These are phyloP conservation scores for Fusarium nurragi DNA, from an alignment of 2,329 filamentous ascomycete genomes.

Conservation along the genomic window DNA sequence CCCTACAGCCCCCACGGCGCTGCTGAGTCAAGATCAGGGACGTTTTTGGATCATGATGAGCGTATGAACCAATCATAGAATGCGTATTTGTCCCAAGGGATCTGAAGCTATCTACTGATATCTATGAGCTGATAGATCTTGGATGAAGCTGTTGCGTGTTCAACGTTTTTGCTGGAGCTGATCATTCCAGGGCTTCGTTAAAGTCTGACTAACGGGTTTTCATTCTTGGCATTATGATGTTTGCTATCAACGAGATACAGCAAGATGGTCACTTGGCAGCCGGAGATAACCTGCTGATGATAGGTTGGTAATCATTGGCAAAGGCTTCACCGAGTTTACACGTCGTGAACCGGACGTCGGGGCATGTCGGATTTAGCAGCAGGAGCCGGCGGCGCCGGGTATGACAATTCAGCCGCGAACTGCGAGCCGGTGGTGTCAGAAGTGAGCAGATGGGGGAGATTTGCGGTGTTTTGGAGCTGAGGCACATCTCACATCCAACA, in stretches of 20 bases:
- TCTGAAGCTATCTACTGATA: conserved; percentile 24
- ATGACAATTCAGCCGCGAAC: neutral
- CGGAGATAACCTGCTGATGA: conserved; percentile 38
- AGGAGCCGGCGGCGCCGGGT: conserved; percentile 7
- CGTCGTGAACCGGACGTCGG: conserved; percentile 25
- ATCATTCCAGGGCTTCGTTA: neutral
- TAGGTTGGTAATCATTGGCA: conserved; percentile 20
- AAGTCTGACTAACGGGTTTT: conserved; percentile 33
- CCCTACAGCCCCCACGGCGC: conserved; percentile 38
- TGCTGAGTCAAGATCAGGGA: conserved; percentile 39
- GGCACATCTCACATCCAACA: conserved; percentile 19
- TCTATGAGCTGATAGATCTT: conserved; percentile 25
- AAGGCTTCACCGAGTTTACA: conserved; percentile 5
- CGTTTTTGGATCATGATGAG: conserved; percentile 28
- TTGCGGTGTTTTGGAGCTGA: conserved; percentile 27
- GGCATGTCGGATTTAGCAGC: conserved; percentile 30
- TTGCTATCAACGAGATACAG: conserved; percentile 26
- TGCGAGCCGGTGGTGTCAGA: conserved; percentile 24
- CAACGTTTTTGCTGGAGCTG: neutral
- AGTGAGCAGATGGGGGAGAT: conserved; percentile 38
- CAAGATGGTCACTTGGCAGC: conserved; percentile 26
- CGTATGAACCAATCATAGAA: conserved; percentile 34
- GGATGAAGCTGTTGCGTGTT: conserved; percentile 12
- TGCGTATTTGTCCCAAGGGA: conserved; percentile 29
- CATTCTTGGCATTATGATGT: conserved; percentile 10